A percentile compares a stretch with the other conserved stretches of the same genome.
Conservation (phyloP, 2,329 filamentous ascomycete genomes). For the Colletotrichum aenigma region DNA sequence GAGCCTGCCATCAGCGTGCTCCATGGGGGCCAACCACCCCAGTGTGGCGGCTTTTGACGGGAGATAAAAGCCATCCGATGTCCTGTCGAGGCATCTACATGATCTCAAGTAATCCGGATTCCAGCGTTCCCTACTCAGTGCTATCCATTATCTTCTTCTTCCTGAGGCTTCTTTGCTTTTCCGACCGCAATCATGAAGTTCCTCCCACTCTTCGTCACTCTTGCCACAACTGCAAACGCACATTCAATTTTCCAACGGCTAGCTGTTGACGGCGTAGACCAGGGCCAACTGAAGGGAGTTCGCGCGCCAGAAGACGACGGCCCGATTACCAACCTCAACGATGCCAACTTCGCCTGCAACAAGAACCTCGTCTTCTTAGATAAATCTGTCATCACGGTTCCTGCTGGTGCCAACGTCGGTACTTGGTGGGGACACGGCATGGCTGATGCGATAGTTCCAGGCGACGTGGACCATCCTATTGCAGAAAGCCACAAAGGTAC, state of each 20-base stretch:
- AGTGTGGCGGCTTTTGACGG: not conserved
- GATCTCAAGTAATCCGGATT: not conserved
- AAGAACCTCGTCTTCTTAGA: constrained; percentile 35
- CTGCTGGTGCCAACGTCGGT: constrained; percentile 50
- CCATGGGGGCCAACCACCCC: not conserved
- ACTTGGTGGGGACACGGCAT: constrained; percentile 55
- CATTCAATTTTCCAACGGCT: constrained; percentile 26
- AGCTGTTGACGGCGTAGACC: not conserved
- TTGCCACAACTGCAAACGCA: constrained; percentile 48
- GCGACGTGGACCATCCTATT: constrained; percentile 51
- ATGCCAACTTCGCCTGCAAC: constrained; percentile 50
- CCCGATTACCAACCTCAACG: constrained; percentile 48
- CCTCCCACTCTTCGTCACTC: constrained; percentile 27
- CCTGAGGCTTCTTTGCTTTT: not conserved
- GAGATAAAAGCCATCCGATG: not conserved
- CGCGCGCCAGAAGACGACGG: not conserved
- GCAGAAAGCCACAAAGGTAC: constrained; percentile 50
- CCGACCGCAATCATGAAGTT: not conserved
- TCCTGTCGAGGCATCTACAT: not conserved
- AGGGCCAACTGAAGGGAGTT: not conserved
- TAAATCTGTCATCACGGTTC: constrained; percentile 44
- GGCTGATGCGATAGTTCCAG: constrained; percentile 44
- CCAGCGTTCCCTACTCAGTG: too few species aligned
- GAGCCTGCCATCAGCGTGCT: not conserved
- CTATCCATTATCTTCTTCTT: accelerated